A percentile compares a stretch with the other conserved stretches of the same genome.
Conservation (phyloP, 345 rosid species). For the Syzygium jambos region DNA sequence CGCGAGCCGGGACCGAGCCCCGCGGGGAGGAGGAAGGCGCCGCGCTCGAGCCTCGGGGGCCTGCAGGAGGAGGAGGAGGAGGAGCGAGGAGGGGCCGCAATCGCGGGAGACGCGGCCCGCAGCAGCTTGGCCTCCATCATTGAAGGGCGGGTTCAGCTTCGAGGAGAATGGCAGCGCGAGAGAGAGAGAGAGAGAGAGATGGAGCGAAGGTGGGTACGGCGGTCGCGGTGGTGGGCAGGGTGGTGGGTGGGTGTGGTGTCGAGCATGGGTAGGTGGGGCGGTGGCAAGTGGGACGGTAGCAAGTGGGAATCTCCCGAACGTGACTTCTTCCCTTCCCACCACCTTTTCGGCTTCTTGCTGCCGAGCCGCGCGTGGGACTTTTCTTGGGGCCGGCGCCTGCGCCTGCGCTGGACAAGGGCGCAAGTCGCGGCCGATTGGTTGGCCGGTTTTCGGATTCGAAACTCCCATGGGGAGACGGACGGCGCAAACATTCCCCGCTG, state of each 20-base stretch:
- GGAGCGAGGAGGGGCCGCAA: neutral
- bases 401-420: neutral
- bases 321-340: neutral
- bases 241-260: neutral
- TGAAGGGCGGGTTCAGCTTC: neutral
- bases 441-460: neutral
- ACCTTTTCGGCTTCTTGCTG: neutral
- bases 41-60: neutral
- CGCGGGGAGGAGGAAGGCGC: neutral
- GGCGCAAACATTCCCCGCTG: too few species aligned
- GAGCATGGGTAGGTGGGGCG: neutral
- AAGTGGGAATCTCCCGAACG: neutral
- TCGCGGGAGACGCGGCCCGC: neutral
- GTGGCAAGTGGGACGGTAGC: too few species aligned
- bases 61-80: neutral
- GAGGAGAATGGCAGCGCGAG: neutral
- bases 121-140: constrained; percentile 1
- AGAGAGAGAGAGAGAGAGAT: too few species aligned
- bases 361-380: neutral
- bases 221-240: neutral
- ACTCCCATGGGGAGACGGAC: too few species aligned
- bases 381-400: too few species aligned
- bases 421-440: neutral
- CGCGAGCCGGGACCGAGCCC: neutral
- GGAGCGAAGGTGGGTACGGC: neutral